phyloP scores from a whole-genome alignment of 1,284 basidiomycete genomes.

The Ceratobasidium sp. region DNA sequence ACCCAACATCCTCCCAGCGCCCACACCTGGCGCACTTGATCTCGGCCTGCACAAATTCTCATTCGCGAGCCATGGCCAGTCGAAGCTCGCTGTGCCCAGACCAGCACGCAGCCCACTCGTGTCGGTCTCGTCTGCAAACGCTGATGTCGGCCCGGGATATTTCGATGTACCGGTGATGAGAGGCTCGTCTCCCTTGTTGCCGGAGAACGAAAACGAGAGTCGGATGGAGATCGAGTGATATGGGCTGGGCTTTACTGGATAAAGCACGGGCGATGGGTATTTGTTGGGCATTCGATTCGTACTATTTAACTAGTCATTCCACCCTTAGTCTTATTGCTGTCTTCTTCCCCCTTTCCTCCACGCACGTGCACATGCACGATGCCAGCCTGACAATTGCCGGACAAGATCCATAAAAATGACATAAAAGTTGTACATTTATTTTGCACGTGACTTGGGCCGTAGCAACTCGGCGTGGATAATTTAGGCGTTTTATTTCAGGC shows the following conservation, averaged over 20 bases:
- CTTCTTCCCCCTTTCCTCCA: background rate
- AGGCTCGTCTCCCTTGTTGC: constrained; percentile 22
- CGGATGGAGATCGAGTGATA: constrained; percentile 24
- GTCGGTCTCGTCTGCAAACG: background rate
- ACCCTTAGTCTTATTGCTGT: background rate
- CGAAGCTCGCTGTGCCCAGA: background rate
- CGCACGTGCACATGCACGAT: background rate
- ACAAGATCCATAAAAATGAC: background rate
- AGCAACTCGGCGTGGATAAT: background rate
- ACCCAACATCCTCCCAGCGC: constrained; percentile 18
- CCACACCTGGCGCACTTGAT: constrained; percentile 24
- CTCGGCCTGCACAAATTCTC: constrained; percentile 28
- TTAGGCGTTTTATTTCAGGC: background rate
- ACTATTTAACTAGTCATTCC: background rate
- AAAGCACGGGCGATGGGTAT: background rate
- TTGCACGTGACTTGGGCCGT: background rate
- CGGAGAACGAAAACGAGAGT: constrained; percentile 35
- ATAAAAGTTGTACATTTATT: too few relatives aligned
- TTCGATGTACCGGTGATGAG: constrained; percentile 23
- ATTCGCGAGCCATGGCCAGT: constrained; percentile 5
- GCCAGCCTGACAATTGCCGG: background rate
- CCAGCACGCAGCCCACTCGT: constrained; percentile 26
- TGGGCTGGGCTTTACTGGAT: background rate
- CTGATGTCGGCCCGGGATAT: constrained; percentile 5
- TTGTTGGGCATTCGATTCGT: constrained; percentile 2